A percentile compares a stretch with the other conserved stretches of the same genome.
Conservation (phyloP, 2,329 filamentous ascomycete species). For the Monilinia laxa region DNA sequence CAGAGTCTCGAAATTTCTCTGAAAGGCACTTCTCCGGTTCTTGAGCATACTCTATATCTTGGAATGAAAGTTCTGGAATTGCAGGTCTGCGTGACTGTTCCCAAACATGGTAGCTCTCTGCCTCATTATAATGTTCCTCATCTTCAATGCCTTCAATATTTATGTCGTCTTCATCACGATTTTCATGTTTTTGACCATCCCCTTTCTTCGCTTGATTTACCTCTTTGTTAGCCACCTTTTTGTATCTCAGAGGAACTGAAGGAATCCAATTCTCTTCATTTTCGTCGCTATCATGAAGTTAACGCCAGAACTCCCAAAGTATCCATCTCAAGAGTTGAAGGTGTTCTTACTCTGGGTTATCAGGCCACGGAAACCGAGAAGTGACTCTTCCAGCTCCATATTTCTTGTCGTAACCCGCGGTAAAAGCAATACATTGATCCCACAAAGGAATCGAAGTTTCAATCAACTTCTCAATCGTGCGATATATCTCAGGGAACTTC, state of each 20-base stretch:
- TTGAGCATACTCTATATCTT: background rate
- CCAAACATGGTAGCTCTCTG: background rate
- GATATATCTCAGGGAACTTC: constrained; percentile 42
- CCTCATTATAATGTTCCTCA: too few species aligned
- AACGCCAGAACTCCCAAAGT: background rate
- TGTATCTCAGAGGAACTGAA: background rate
- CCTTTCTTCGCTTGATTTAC: too few species aligned
- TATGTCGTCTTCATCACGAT: too few species aligned
- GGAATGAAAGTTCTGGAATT: background rate
- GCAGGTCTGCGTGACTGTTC: background rate
- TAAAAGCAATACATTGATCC: constrained; percentile 36
- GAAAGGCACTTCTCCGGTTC: constrained; percentile 11
- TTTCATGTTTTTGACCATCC: too few species aligned
- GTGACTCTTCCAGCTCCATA: background rate
- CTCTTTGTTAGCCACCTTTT: too few species aligned
- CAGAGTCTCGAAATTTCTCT: constrained; percentile 32
- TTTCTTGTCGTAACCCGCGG: background rate
- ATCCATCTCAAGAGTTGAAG: constrained; percentile 22
- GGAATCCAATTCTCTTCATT: background rate
- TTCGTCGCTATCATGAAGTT: constrained; percentile 28
- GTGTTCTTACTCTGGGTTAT: background rate
- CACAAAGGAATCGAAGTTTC: constrained; percentile 40
- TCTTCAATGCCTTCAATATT: too few species aligned
- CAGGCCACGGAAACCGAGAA: background rate
- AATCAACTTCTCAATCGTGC: constrained; percentile 43